phyloP scores from a whole-genome alignment of 495 filamentous ascomycete species.

The Penicillium argentinense region DNA sequence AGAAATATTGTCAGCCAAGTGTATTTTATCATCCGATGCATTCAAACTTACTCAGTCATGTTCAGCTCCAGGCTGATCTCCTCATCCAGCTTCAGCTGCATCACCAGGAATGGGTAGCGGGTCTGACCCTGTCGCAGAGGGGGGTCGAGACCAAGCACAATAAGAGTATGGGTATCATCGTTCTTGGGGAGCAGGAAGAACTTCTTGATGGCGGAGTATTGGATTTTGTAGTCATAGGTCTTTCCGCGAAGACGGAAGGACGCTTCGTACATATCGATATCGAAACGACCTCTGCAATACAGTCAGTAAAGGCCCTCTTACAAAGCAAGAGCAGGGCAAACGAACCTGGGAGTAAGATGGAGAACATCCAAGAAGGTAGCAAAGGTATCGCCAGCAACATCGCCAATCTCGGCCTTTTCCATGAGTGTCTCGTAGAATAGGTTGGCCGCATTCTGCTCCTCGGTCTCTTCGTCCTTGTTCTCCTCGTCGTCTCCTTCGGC shows the following conservation, averaged over 20 bases:
- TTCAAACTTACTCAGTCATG: slow-evolving; percentile 76
- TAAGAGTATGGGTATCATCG: slow-evolving; percentile 91
- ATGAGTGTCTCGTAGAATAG: slow-evolving; percentile 96
- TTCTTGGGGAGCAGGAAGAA: slow-evolving; percentile 98
- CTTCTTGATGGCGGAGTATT: slow-evolving; percentile 96
- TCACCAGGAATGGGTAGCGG: slow-evolving; percentile 96
- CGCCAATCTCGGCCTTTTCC: slow-evolving; percentile 98
- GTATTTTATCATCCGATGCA: no score
- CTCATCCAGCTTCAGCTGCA: slow-evolving; percentile 98
- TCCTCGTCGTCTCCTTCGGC: slow-evolving; percentile 69
- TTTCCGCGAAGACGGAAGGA: slow-evolving; percentile 98
- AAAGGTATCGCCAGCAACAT: slow-evolving; percentile 95
- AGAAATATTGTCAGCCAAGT: slow-evolving; percentile 18
- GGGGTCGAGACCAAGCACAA: slow-evolving; percentile 93
- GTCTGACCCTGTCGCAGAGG: slow-evolving; percentile 97
- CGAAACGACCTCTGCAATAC: slow-evolving; percentile 84
- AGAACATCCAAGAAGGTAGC: slow-evolving; percentile 96
- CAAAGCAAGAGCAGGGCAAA: neutral
- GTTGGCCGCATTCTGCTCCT: slow-evolving; percentile 91
- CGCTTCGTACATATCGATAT: slow-evolving; percentile 99
- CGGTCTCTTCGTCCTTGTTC: slow-evolving; percentile 69
- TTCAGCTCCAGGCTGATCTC: slow-evolving; percentile 96
- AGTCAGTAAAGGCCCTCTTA: slow-evolving; percentile 25
- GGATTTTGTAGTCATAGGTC: slow-evolving; percentile 99
- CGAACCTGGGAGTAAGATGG: slow-evolving; percentile 92